Conservation (phyloP, 2,329 filamentous ascomycete species). For the Elsinoe ampelina region DNA sequence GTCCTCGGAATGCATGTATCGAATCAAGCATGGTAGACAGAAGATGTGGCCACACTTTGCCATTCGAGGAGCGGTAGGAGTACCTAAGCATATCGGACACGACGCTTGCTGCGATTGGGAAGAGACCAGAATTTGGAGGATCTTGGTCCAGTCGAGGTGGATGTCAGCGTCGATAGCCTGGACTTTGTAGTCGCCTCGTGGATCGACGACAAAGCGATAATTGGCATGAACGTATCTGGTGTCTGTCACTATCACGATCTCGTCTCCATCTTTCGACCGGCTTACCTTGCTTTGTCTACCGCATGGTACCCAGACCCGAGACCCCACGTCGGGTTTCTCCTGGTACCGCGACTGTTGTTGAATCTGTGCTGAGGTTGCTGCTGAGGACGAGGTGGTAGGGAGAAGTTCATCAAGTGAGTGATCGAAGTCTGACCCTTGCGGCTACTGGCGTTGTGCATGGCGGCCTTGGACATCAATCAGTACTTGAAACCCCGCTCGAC, state of each 20-base stretch:
- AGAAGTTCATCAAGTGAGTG: constrained; percentile 91
- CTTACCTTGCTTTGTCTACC: constrained; percentile 75
- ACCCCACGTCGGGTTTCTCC: constrained; percentile 71
- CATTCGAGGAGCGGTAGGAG: constrained; percentile 90
- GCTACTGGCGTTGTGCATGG: constrained; percentile 55
- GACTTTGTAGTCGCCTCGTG: constrained; percentile 64
- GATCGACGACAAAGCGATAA: constrained; percentile 91
- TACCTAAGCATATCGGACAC: constrained; percentile 90
- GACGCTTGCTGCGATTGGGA: constrained; percentile 77
- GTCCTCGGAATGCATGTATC: constrained; percentile 84
- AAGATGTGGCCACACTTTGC: constrained; percentile 96
- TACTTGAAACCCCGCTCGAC: constrained; percentile 1
- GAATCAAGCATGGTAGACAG: constrained; percentile 83
- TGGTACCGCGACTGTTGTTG: constrained; percentile 36
- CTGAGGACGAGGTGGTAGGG: constrained; percentile 64
- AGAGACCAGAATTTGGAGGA: constrained; percentile 86
- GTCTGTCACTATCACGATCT: constrained; percentile 15
- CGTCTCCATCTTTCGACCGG: background rate
- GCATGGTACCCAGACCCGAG: constrained; percentile 83
- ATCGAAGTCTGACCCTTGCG: constrained; percentile 94
- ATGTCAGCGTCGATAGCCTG: constrained; percentile 82
- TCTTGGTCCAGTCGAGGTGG: constrained; percentile 80
- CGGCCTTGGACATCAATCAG: constrained; percentile 35
- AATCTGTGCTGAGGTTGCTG: constrained; percentile 41
- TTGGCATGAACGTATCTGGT: constrained; percentile 82